Base-by-base conservation (phyloP, 495 filamentous ascomycete species). In the Penicillium lividum region DNA sequence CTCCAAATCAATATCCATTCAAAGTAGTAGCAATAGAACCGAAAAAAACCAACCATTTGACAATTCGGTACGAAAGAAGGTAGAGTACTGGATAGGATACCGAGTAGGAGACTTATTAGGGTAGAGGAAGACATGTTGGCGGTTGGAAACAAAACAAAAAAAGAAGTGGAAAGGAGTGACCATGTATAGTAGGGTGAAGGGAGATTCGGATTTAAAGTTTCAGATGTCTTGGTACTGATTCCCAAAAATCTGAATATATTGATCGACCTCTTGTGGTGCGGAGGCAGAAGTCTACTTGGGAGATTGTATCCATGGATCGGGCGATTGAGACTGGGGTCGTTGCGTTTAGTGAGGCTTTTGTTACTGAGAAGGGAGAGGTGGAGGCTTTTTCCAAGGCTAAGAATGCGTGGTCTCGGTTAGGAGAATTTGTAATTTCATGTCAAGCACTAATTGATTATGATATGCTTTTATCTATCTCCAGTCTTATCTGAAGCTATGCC, bases 201-300 rank as follows among this genome's bases (percentile, higher is more conserved):
- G 65, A 66, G 30, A 54, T 56, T 36, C 64, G 61, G 61, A 43
- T 67, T 22, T 22, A 22, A 22, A 22, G 22, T 22, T 22, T 22
- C 22, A 22, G 2, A 22, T 22, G 2, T 22, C 2, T 22, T 22
- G 22, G 22, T 22, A 22, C 22, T 22, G 22, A 22, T 1, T 22
- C 22, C 22, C 22, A 22, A 2, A 2, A 22, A 1, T 22, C 22
- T 2, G 22, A 22, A 1, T 22, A 1, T 22, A 22, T 22, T 22
- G 22, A 62, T 61, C 61, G 67, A 7, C 58, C 64, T 7, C 18
- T 54, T 29, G 67, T 64, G 29, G 64, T 67, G 51, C 57, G 67
- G 4, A 57, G 51, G 7, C 67, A 69, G 55, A 69, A 69, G 49
- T 51, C 62, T 18, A 60, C 52, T 10, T 69, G 67, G 64, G 64